Percentiles rank a stretch among this genome's conserved stretches.
These are phyloP conservation scores for Citrullus colocynthis DNA, from an alignment of 306 rosid species.

Conservation along the genomic window DNA sequence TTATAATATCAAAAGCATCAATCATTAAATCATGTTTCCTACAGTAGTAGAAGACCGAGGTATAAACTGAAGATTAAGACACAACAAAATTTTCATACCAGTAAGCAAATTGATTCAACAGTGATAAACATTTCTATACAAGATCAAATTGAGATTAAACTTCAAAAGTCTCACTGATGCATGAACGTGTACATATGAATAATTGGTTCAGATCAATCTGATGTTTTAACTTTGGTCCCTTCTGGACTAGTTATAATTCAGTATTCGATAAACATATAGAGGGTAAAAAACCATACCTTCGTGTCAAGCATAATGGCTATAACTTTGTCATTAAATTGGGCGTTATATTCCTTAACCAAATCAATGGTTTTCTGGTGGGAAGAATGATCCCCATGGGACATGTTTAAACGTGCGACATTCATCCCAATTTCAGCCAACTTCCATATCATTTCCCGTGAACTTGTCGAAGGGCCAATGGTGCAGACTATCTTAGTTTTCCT, in stretches of 20 bases:
- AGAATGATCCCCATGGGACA: conserved; percentile 92
- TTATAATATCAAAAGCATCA: neutral
- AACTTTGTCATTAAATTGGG: conserved; percentile 58
- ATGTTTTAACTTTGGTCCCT: neutral
- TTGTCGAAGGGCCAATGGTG: conserved; percentile 85
- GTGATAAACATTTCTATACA: neutral
- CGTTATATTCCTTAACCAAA: conserved; percentile 71
- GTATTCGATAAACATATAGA: neutral
- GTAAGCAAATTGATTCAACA: neutral
- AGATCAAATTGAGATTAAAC: neutral
- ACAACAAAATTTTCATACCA: neutral
- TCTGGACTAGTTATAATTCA: neutral
- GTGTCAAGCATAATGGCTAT: conserved; percentile 95
- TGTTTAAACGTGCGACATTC: conserved; percentile 85
- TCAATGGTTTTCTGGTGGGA: conserved; percentile 83
- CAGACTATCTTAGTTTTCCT: conserved; percentile 85
- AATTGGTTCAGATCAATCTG: neutral
- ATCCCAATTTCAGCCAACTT: conserved; percentile 72
- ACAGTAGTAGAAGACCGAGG: neutral
- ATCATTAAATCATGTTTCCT: neutral
- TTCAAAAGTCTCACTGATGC: neutral
- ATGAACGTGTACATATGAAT: neutral
- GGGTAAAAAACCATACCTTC: conserved; percentile 36
- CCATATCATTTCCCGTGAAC: conserved; percentile 91
- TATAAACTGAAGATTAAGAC: neutral